Conservation (phyloP, 2,329 filamentous ascomycete genomes). For the Dryadomyces sulphureus region DNA sequence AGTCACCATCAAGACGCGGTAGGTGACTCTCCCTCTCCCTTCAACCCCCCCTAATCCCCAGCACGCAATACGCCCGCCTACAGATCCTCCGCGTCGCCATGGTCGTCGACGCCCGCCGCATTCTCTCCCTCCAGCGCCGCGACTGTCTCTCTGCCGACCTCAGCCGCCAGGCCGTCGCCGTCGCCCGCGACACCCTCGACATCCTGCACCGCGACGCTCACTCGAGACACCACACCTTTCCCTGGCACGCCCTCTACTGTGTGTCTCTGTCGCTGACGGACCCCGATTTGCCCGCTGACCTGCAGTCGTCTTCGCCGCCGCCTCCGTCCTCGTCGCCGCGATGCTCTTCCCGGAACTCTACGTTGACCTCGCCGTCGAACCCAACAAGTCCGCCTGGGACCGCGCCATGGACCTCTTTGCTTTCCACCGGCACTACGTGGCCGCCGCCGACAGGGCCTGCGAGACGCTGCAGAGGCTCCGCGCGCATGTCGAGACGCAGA, state of each 20-base stretch:
- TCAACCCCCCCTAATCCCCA: too few relatives aligned
- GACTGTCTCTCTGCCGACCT: conserved; percentile 7
- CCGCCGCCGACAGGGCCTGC: neutral
- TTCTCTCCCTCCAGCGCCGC: conserved; percentile 5
- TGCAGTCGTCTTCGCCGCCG: conserved; percentile 9
- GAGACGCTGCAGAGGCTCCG: neutral
- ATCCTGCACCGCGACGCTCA: conserved; percentile 4
- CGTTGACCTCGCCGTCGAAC: neutral
- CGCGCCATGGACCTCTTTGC: neutral
- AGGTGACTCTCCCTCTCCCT: too few relatives aligned
- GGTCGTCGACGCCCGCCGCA: conserved; percentile 1
- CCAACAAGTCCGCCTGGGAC: neutral
- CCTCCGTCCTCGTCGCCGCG: conserved; percentile 9
- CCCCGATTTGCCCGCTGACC: too few relatives aligned
- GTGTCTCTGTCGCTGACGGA: neutral
- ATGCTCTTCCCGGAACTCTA: conserved; percentile 2
- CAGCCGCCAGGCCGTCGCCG: conserved; percentile 2
- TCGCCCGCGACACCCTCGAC: conserved; percentile 1
- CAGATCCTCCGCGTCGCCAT: neutral
- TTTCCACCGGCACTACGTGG: neutral
- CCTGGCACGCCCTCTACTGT: conserved; percentile 11
- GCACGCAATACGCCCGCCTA: neutral
- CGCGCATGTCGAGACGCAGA: neutral
- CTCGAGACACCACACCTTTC: neutral
- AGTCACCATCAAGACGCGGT: neutral